phyloP scores from a whole-genome alignment of 75 land plant genomes.

The Picea glauca region DNA sequence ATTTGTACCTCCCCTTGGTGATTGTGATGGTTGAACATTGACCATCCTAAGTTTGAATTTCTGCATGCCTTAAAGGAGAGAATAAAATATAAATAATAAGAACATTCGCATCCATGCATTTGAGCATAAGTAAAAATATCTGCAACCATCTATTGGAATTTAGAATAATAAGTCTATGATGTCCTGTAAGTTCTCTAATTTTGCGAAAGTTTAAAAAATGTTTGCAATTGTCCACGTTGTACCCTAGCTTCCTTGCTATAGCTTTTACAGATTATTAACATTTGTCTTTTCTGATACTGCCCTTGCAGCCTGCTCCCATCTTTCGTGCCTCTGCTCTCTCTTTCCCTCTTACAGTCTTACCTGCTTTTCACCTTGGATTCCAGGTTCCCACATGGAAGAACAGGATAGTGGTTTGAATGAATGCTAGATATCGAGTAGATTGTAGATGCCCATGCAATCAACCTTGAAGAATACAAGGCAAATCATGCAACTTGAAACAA shows the following conservation, averaged over 20 bases:
- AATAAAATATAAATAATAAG: background rate
- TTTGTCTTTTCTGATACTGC: no score
- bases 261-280: no score
- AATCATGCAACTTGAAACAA: background rate
- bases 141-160: no score
- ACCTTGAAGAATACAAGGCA: conserved; percentile 2
- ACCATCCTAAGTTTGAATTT: background rate
- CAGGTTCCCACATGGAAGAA: background rate
- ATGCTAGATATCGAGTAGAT: background rate
- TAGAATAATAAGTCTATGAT: no score
- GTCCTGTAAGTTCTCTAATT: no score
- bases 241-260: no score
- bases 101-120: background rate
- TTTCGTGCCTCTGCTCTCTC: no score
- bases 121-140: background rate
- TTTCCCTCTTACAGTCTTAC: background rate
- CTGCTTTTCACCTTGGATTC: background rate
- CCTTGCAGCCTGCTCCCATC: no score
- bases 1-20: background rate
- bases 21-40: background rate
- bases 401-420: background rate
- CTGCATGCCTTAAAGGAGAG: background rate
- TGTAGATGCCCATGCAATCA: background rate
- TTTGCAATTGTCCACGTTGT: no score
- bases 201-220: no score